Conservation (phyloP, 2,329 filamentous ascomycete genomes). For the Xylaria sp. region DNA sequence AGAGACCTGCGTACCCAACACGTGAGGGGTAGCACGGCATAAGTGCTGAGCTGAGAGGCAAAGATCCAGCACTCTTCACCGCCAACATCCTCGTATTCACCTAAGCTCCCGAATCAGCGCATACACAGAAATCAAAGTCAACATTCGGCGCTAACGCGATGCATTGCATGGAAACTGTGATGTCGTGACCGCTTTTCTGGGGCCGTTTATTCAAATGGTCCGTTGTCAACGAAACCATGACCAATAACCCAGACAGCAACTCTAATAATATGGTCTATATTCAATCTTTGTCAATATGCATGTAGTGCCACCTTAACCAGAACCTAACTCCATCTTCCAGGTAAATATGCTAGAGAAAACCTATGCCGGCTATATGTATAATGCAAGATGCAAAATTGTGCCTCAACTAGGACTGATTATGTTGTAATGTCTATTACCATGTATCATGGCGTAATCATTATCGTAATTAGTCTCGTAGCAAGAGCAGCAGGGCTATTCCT, state of each 20-base stretch:
- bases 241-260: not conserved
- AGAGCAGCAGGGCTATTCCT: constrained; percentile 16
- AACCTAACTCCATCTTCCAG: constrained; percentile 21
- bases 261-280: constrained; percentile 26
- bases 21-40: constrained; percentile 18
- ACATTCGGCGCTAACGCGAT: not conserved
- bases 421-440: constrained; percentile 8
- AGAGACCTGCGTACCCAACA: not conserved
- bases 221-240: not conserved
- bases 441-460: constrained; percentile 3
- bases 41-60: constrained; percentile 27
- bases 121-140: not conserved
- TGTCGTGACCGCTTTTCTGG: constrained; percentile 17
- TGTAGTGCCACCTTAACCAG: constrained; percentile 17
- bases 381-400: constrained; percentile 19
- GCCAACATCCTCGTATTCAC: constrained; percentile 9
- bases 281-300: constrained; percentile 23
- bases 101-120: not conserved
- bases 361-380: constrained; percentile 27
- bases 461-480: constrained; percentile 8
- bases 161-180: not conserved
- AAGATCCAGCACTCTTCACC: constrained; percentile 22
- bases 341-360: constrained; percentile 9
- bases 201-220: not conserved
- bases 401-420: not conserved